Evolutionary conservation across 2,329 filamentous ascomycete species (phyloP).

Genomic region (Penicillium sp.): DNA sequence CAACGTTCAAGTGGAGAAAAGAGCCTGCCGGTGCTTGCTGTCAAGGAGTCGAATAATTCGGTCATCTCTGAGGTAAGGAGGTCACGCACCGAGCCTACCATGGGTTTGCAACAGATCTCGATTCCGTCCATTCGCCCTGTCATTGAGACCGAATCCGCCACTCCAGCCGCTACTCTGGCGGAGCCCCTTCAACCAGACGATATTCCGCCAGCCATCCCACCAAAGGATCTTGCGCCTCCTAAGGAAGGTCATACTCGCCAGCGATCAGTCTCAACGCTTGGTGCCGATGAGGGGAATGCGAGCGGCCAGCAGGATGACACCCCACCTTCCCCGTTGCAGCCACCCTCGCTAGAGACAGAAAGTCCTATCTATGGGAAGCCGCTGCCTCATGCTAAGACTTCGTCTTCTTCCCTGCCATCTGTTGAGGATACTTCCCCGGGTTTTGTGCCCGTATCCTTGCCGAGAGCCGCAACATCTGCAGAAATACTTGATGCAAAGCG

Average conservation of each 20-base stretch:
- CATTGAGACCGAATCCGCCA: constrained; percentile 5
- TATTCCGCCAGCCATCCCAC: constrained; percentile 1
- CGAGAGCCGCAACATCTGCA: constrained; percentile 9
- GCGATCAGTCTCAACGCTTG: constrained; percentile 30
- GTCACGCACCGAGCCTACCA: neutral
- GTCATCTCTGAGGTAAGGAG: neutral
- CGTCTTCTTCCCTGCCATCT: constrained; percentile 3
- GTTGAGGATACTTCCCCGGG: neutral
- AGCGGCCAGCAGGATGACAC: neutral
- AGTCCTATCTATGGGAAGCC: constrained; percentile 6
- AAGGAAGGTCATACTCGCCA: constrained; percentile 12
- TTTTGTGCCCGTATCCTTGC: constrained; percentile 3
- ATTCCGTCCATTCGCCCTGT: constrained; percentile 16
- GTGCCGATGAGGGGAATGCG: constrained; percentile 14
- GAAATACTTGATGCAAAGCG: constrained; percentile 21
- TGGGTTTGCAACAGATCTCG: neutral
- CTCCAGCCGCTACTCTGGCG: neutral
- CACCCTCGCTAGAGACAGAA: neutral
- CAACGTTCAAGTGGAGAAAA: constrained; percentile 3
- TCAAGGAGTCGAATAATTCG: constrained; percentile 1
- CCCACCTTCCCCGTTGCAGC: constrained; percentile 23
- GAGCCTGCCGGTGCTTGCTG: constrained; percentile 5
- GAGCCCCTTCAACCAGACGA: neutral
- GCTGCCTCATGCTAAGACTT: neutral
- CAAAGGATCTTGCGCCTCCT: constrained; percentile 8